Evolutionary conservation across 805 yeast species (phyloP), one percentile per base, ranked within the genome.

Genomic region (Kodamaea restingae): DNA sequence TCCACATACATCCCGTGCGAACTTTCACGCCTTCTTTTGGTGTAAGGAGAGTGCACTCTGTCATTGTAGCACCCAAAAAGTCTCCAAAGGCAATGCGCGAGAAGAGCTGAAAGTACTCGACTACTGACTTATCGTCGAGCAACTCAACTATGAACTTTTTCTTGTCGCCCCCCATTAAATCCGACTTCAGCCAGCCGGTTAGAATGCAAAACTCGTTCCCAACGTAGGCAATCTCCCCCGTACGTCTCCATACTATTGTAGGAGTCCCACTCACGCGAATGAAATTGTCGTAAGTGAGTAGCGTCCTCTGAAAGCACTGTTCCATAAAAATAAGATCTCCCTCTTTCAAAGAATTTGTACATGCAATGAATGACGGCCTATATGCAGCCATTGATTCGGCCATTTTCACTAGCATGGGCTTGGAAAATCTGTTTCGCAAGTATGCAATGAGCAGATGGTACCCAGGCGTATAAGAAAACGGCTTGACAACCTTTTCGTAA

Each of bases 261-360:
- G 98, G 98, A 0, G 97, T 91, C 0, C 97, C 97, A 24, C 88
- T 79, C 15, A 84, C 79, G 15, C 80, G 73, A 28, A 93, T 84
- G 56, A 86, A 85, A 58, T 82, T 84, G 44, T 88, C 90, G 58
- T 88, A 91, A 44, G 95, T 96, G 32, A 91, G 65, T 26, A 91
- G 65, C 0, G 98, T 88, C 32, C 98, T 68, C 60, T 91, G 98
- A 64, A 90, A 91, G 51, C 96, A 86, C 64, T 91, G 95, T 56
- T 91, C 98, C 84, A 93, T 88, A 55, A 91, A 91, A 2, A 91
- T 84, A 60, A 90, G 70, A 58, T 91, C 98, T 30, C 86, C 95
- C 50, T 87, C 95, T 42, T 90, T 86, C 26, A 91, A 63, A 4
- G 93, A 80, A 52, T 86, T 84, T 28, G 95, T 86, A 51, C 95